Evolutionary conservation across 2,329 filamentous ascomycete species (phyloP).

Genomic region (Fusarium succisae): DNA sequence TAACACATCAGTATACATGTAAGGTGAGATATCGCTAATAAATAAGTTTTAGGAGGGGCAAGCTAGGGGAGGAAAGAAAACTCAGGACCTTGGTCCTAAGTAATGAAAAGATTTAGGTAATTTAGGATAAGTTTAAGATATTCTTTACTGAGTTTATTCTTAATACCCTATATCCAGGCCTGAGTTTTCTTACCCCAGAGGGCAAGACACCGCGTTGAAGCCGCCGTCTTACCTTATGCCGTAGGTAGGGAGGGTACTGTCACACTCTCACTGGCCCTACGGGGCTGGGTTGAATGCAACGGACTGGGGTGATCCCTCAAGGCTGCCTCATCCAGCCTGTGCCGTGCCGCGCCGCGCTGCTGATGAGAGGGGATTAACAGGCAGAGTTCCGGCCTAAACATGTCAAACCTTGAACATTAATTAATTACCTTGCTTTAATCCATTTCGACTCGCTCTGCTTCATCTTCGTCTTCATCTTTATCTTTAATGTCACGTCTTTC

Average conservation of each 20-base stretch:
- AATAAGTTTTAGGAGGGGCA: neutral
- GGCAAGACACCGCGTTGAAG: too few species aligned
- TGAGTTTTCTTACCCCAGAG: too few species aligned
- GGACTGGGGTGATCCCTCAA: constrained; percentile 1
- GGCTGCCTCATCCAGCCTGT: constrained; percentile 19
- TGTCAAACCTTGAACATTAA: neutral
- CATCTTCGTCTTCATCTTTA: neutral
- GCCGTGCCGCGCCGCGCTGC: constrained; percentile 2
- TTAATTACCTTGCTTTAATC: neutral
- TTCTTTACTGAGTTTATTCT: too few species aligned
- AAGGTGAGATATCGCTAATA: neutral
- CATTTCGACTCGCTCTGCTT: neutral
- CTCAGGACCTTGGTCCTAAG: too few species aligned
- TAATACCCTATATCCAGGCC: too few species aligned
- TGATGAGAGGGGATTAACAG: neutral
- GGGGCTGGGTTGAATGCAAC: constrained; percentile 3
- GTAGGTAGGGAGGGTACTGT: neutral
- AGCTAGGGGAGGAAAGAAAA: too few species aligned
- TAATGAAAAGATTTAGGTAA: too few species aligned
- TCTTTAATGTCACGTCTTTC: constrained; percentile 13
- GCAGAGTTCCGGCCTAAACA: constrained; percentile 5
- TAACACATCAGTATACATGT: neutral
- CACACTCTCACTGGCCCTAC: neutral
- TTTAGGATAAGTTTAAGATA: too few species aligned
- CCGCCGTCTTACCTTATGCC: neutral